Percentiles rank a stretch among this genome's conserved stretches.
Conservation (phyloP, 1,284 basidiomycete species). For the Jaminaea rosea region DNA sequence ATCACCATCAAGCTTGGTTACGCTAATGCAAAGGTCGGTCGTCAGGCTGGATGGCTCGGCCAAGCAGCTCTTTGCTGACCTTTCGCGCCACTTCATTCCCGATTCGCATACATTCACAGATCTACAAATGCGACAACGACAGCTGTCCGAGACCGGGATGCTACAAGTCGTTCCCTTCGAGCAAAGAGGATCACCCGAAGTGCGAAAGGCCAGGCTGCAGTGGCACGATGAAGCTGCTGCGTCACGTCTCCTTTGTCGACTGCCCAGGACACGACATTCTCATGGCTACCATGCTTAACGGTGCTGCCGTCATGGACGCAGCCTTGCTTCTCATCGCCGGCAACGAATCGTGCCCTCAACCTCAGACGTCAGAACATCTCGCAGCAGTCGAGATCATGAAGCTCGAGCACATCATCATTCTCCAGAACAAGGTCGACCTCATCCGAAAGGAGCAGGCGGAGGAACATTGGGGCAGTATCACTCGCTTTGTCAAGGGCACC, state of each 20-base stretch:
- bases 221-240: slow-evolving; percentile 64
- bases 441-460: slow-evolving; percentile 44
- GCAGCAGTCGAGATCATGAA: slow-evolving; percentile 99
- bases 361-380: slow-evolving; percentile 95
- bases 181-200: slow-evolving; percentile 84
- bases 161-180: slow-evolving; percentile 84
- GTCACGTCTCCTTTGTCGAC: slow-evolving; percentile 79
- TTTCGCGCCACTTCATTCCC: not conserved
- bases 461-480: slow-evolving; percentile 45
- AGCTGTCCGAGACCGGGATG: slow-evolving; percentile 86
- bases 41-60: not conserved
- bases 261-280: slow-evolving; percentile 56
- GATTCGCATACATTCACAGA: slow-evolving; percentile 54
- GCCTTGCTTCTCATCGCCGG: slow-evolving; percentile 88
- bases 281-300: slow-evolving; percentile 99
- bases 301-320: slow-evolving; percentile 97
- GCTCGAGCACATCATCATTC: slow-evolving; percentile 91
- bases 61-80: not conserved
- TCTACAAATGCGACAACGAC: slow-evolving; percentile 93
- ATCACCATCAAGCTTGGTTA: slow-evolving; percentile 99
- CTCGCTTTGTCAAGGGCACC: slow-evolving; percentile 55
- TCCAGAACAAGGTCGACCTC: slow-evolving; percentile 57
- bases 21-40: slow-evolving; percentile 82
- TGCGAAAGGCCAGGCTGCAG: slow-evolving; percentile 90
- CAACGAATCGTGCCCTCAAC: slow-evolving; percentile 97